These are phyloP conservation scores for Nitzschia palea DNA, from an alignment of 108 stramenopile species.

Conservation along the genomic window DNA sequence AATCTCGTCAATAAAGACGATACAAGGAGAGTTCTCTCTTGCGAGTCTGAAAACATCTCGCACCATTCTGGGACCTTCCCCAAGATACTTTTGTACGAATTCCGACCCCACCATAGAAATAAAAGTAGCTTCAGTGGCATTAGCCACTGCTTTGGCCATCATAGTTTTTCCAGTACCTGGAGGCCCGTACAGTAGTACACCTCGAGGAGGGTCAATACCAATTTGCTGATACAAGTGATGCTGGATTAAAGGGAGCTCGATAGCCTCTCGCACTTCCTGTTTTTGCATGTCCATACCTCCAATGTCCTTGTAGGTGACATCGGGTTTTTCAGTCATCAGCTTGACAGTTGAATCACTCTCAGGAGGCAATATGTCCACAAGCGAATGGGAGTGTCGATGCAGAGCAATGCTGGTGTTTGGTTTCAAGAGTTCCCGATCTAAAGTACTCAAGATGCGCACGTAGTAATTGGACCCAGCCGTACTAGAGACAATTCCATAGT, in stretches of 20 bases:
- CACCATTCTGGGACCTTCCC: conserved; percentile 99
- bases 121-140: conserved; percentile 97
- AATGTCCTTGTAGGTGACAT: conserved; percentile 98
- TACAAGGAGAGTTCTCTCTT: conserved; percentile 95
- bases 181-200: conserved; percentile 95
- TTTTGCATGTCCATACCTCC: conserved; percentile 99
- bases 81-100: conserved; percentile 99
- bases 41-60: conserved; percentile 99
- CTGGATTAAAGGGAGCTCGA: conserved; percentile 97
- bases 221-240: conserved; percentile 98
- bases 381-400: conserved; percentile 97
- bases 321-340: conserved; percentile 99
- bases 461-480: conserved; percentile 98
- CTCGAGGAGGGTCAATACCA: conserved; percentile 99
- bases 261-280: conserved; percentile 98
- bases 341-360: conserved; percentile 98
- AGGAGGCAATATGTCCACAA: conserved; percentile 98
- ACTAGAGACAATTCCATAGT: conserved; percentile 95
- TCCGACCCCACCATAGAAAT: conserved; percentile 98
- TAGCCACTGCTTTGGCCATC: conserved; percentile 99
- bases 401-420: conserved; percentile 97
- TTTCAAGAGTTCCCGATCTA: conserved; percentile 96
- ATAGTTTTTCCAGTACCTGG: conserved; percentile 97
- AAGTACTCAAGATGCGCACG: conserved; percentile 95
- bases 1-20: conserved; percentile 99